Evolutionary conservation across 179 eudicot genomes (phyloP).

Genomic region (Heliamphora pulchella): DNA sequence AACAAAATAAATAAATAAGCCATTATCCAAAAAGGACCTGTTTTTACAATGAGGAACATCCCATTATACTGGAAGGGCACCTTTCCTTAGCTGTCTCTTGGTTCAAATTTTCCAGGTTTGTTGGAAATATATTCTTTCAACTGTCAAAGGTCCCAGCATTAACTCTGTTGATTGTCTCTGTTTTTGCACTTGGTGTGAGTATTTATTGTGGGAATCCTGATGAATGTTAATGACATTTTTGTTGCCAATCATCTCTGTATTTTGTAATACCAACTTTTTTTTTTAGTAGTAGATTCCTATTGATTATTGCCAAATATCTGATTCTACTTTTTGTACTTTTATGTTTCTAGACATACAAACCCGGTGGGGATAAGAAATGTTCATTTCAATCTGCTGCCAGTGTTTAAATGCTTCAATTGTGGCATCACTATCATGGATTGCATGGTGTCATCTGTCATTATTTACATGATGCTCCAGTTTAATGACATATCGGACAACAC

Average conservation of each 20-base stretch:
- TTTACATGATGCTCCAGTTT: too few species aligned
- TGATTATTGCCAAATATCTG: background rate
- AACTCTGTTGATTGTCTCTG: background rate
- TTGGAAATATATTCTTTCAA: slow-evolving; percentile 1
- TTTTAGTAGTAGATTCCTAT: background rate
- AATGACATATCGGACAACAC: too few species aligned
- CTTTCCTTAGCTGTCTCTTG: slow-evolving; percentile 5
- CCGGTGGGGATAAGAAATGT: background rate
- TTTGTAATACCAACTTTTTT: slow-evolving; percentile 3
- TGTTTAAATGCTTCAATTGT: background rate
- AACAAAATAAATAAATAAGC: too few species aligned
- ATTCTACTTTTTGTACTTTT: background rate
- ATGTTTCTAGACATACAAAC: background rate
- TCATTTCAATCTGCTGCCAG: background rate
- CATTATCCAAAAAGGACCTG: too few species aligned
- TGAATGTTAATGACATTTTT: background rate
- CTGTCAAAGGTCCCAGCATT: background rate
- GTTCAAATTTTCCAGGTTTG: slow-evolving; percentile 10
- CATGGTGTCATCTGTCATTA: too few species aligned
- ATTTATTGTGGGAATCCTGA: background rate
- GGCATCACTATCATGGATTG: background rate
- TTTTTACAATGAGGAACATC: background rate
- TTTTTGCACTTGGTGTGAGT: background rate
- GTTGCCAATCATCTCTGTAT: background rate
- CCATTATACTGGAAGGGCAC: background rate